These are phyloP conservation scores for Sporothrix inflata DNA, from an alignment of 2,329 filamentous ascomycete genomes.

Conservation along the genomic window DNA sequence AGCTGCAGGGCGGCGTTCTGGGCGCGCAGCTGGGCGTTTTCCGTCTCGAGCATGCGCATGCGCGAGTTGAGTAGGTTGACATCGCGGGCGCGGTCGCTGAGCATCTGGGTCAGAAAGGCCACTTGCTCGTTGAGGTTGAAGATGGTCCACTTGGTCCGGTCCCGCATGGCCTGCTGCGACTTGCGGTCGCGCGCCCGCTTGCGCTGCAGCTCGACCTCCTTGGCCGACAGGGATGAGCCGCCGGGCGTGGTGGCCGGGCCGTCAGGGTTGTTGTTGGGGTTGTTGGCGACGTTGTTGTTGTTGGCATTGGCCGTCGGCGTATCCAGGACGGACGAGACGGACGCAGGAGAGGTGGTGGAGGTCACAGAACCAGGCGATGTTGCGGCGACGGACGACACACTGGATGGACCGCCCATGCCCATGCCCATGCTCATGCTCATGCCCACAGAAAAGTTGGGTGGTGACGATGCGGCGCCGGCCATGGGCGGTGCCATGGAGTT, in stretches of 20 bases:
- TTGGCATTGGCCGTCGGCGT: not conserved
- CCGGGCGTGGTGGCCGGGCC: not conserved
- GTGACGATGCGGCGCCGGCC: conserved; percentile 10
- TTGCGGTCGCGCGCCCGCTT: conserved; percentile 42
- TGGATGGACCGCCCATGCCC: conserved; percentile 4
- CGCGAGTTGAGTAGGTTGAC: conserved; percentile 33
- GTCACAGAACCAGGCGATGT: conserved; percentile 15
- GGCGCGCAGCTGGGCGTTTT: conserved; percentile 39
- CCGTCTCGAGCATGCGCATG: conserved; percentile 36
- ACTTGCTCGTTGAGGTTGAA: conserved; percentile 40
- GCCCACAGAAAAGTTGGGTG: not conserved
- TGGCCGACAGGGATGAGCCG: conserved; percentile 15
- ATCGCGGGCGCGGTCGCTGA: conserved; percentile 37
- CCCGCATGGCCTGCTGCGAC: conserved; percentile 43
- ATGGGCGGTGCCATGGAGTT: conserved; percentile 20
- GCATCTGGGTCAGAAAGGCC: conserved; percentile 35
- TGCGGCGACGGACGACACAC: conserved; percentile 8
- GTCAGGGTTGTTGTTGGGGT: not conserved
- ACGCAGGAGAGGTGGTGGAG: conserved; percentile 21
- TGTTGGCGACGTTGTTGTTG: not conserved
- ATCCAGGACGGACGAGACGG: not conserved
- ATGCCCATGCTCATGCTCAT: not conserved
- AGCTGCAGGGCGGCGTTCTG: conserved; percentile 40
- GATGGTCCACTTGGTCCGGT: conserved; percentile 41
- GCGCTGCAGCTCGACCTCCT: conserved; percentile 38